Conservation (phyloP, 345 rosid genomes). For the Lumnitzera littorea region DNA sequence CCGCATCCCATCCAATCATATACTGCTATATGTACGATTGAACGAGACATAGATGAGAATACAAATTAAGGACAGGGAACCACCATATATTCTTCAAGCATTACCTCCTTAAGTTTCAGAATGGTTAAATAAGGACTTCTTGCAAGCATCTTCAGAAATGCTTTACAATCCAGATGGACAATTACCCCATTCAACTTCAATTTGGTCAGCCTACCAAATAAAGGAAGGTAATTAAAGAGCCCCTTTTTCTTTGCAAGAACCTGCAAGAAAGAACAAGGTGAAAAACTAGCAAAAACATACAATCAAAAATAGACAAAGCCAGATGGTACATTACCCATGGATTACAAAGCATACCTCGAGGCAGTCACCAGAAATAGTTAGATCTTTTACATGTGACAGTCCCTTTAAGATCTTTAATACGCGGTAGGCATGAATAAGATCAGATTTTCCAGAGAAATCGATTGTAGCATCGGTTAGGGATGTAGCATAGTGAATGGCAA, state of each 20-base stretch:
- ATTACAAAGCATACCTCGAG: background rate
- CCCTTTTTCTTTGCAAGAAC: background rate
- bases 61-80: too few species aligned
- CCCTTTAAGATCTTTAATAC: background rate
- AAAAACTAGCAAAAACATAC: background rate
- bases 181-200: background rate
- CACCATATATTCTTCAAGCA: background rate
- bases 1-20: too few species aligned
- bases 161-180: background rate
- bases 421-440: background rate
- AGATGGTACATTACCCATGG: background rate
- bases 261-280: background rate
- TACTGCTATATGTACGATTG: too few species aligned
- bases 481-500: background rate
- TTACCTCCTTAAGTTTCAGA: constrained; percentile 1
- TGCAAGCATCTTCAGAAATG: background rate
- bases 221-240: background rate
- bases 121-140: background rate
- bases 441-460: background rate
- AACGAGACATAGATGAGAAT: too few species aligned
- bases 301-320: background rate
- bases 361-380: background rate
- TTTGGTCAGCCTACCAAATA: background rate
- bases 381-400: background rate
- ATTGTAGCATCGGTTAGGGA: constrained; percentile 3